Evolutionary conservation across 805 yeast genomes (phyloP), one percentile per base, ranked within the genome.

Genomic region (Torulaspora gathmanii): DNA sequence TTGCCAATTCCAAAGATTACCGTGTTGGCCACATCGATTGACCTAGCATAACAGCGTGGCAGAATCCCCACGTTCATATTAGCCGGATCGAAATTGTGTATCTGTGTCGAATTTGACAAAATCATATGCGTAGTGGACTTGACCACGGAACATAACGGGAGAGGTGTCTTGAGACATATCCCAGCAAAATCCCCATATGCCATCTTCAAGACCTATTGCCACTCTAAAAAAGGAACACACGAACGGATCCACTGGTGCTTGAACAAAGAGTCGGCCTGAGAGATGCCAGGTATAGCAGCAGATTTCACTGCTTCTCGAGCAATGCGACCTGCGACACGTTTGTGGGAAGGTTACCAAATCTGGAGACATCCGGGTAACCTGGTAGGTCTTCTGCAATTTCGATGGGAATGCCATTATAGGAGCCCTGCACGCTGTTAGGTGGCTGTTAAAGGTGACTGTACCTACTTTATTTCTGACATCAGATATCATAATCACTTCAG

Each of bases 11-110:
- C 87, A 68, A 89, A 91, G 16, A 91, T 86, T 69, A 87, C 74
- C 1, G 98, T 91, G 67, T 91, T 91, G 42, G 96, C 96, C 33
- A 91, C 60, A 53, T 83, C 89, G 17, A 91, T 86, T 5, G 91
- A 76, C 57, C 97, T 71, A 0, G 97, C 83, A 55, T 87, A 91
- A 67, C 98, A 91, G 31, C 66, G 63, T 3, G 97, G 81, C 23
- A 86, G 61, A 22, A 90, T 71, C 1, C 96, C 96, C 5, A 72
- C 64, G 25, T 72, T 65, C 44, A 75, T 60, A 47, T 67, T 49
- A 5, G 52, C 36, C 2, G 61, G 54, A 23, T 54, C 52, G 22
- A 53, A 53, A 49, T 49, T 44, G 44, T 54, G 43, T 35, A 58
- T 50, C 3, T 45, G 45, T 1, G 57, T 55, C 5, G 56, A 54